phyloP scores from a whole-genome alignment of 2,329 filamentous ascomycete genomes.

The Cercospora sojina region DNA sequence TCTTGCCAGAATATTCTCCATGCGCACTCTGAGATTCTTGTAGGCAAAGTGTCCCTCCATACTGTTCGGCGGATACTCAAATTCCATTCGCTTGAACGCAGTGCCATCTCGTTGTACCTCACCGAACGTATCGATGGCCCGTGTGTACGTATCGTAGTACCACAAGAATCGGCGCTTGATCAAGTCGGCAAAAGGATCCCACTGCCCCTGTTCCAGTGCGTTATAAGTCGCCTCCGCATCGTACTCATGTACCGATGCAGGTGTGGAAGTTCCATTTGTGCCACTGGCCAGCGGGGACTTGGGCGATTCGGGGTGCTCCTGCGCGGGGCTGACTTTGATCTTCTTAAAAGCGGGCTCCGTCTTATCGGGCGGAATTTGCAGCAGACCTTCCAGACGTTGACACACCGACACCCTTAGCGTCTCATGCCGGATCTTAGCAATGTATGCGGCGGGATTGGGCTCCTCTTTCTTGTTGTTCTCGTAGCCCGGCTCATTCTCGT shows the following conservation, averaged over 20 bases:
- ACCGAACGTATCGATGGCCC: conserved; percentile 64
- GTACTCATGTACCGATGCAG: conserved; percentile 39
- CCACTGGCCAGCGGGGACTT: conserved; percentile 14
- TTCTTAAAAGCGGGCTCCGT: conserved; percentile 23
- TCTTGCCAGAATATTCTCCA: conserved; percentile 66
- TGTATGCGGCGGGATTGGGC: conserved; percentile 31
- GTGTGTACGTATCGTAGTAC: conserved; percentile 89
- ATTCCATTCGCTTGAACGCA: conserved; percentile 78
- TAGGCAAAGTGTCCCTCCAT: conserved; percentile 92
- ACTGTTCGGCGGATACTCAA: conserved; percentile 71
- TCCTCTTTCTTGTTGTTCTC: conserved; percentile 52
- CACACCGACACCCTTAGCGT: conserved; percentile 83
- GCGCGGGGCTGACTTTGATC: conserved; percentile 19
- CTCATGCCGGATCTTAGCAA: conserved; percentile 79
- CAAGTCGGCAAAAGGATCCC: conserved; percentile 85
- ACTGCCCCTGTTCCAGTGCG: conserved; percentile 50
- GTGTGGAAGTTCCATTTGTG: conserved; percentile 23
- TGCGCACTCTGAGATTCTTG: conserved; percentile 65
- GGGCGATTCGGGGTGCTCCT: conserved; percentile 12
- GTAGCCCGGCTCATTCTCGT: conserved; percentile 87
- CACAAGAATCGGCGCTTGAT: conserved; percentile 90
- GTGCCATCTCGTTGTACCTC: conserved; percentile 59
- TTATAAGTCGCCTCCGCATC: conserved; percentile 40
- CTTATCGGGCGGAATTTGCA: conserved; percentile 58
- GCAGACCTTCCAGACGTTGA: conserved; percentile 75